Base-by-base conservation (phyloP, 805 yeast genomes). In the Pichia membranifaciens region DNA sequence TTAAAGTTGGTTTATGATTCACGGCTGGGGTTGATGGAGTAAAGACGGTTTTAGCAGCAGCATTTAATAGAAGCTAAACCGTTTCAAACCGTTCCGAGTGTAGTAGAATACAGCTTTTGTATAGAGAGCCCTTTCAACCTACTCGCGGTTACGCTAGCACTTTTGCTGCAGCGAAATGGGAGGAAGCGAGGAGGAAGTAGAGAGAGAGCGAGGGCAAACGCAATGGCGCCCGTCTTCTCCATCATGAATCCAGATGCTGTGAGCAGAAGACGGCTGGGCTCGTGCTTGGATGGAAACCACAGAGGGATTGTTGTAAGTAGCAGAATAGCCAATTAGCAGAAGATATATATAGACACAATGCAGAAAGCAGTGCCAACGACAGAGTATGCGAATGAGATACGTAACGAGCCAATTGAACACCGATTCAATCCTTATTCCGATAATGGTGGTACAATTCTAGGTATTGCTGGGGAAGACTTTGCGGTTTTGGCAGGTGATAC, bases 401-500 rank as follows among this genome's bases (percentile, higher is more conserved):
- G 66, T 8, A 60, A 61, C 10, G 68, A 67, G 31, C 96, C 96
- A 51, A 88, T 89, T 62, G 96, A 89, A 65, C 96, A 90, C 67
- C 76, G 84, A 65, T 89, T 89, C 71, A 88, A 89, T 62, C 97
- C 97, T 34, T 89, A 89, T 71, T 72, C 91, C 28, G 96, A 90
- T 67, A 88, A 90, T 59, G 99, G 99, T 58, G 99, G 99, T 60
- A 91, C 98, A 7, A 90, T 91, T 47, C 71, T 93, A 56, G 99
- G 98, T 45, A 93, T 93, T 67, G 97, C 99, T 1, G 99, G 99
- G 43, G 87, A 88, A 65, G 97, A 93, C 67, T 93, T 89, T 61
- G 96, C 96, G 17, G 93, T 93, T 32, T 74, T 93, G 51, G 99
- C 99, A 0, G 98, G 98, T 40, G 99, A 93, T 66, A 93, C 99